phyloP scores from a whole-genome alignment of 2,329 filamentous ascomycete species.

The Pseudopithomyces maydicus region DNA sequence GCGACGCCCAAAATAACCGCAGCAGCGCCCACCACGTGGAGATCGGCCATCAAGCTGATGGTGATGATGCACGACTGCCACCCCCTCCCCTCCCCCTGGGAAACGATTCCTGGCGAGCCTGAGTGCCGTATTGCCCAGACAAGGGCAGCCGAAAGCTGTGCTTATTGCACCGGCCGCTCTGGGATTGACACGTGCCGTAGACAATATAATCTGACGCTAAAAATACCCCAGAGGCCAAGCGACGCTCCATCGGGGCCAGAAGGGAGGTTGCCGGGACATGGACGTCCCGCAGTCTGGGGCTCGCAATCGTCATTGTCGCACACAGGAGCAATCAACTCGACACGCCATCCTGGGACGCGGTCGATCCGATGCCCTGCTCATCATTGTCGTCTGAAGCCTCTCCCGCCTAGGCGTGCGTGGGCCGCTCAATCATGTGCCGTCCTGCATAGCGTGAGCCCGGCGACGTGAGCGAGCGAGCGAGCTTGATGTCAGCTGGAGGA shows the following conservation, averaged over 20 bases:
- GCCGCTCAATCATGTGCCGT: conserved; percentile 40
- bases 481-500: conserved; percentile 34
- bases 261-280: conserved; percentile 25
- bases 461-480: conserved; percentile 24
- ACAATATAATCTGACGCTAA: conserved; percentile 39
- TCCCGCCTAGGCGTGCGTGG: conserved; percentile 28
- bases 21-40: conserved; percentile 38
- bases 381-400: conserved; percentile 17
- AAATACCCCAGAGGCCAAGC: conserved; percentile 24
- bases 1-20: conserved; percentile 18
- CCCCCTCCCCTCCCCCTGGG: neutral
- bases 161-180: conserved; percentile 33
- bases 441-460: conserved; percentile 34
- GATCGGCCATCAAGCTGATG: conserved; percentile 33
- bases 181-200: conserved; percentile 39
- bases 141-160: conserved; percentile 9
- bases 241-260: conserved; percentile 22
- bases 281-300: conserved; percentile 19
- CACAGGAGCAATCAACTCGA: conserved; percentile 24
- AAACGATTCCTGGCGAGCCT: neutral
- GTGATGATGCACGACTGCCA: neutral
- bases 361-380: neutral
- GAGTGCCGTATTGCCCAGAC: neutral
- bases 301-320: neutral
- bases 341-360: no score